Evolutionary conservation across 78 protist genomes (phyloP), one percentile per base, ranked within the genome.

Genomic region (Chrysochromulina parva): DNA sequence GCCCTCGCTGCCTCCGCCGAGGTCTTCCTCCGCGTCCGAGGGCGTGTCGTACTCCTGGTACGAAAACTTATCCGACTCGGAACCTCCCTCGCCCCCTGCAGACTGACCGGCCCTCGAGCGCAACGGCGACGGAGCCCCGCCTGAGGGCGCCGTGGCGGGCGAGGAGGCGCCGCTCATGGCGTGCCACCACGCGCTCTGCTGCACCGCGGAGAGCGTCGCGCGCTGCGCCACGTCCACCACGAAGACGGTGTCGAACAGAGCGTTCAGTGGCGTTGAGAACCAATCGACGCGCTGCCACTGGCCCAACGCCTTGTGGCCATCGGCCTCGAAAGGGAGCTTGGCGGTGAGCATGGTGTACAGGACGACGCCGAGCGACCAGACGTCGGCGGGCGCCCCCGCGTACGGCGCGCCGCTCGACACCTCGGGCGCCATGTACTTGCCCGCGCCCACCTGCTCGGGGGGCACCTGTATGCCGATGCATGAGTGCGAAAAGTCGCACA

Each of bases 391-490:
- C 38, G 3, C 1, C 17, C 88, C 88, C 67, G 54, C 65, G 66
- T 81, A 81, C 88, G 7, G 17, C 53, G 9, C 16, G 24, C 88
- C 69, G 24, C 67, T 2, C 26, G 38, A 2, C 88, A 81, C 88
- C 88, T 81, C 88, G 16, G 88, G 88, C 53, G 88, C 88, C 60
- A 55, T 47, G 88, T 81, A 81, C 52, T 38, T 24, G 52, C 80
- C 80, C 52, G 80, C 80, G 6, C 80, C 80, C 7, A 71, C 80
- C 71, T 65, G 26, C 71, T 9, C 28, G 28, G 80, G 80, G 52
- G 6, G n/a, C 80, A 6, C 38, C 80, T 38, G n/a, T 4, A 13
- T 71, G 80, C 16, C 14, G 80, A 71, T 38, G 80, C 4, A 71
- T 16, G 80, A 71, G 80, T 71, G 80, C 80, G 80, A 71, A 38